Evolutionary conservation across 2,329 filamentous ascomycete species (phyloP), one percentile per base, ranked within the genome.

Genomic region (Cryphonectria parasitica): DNA sequence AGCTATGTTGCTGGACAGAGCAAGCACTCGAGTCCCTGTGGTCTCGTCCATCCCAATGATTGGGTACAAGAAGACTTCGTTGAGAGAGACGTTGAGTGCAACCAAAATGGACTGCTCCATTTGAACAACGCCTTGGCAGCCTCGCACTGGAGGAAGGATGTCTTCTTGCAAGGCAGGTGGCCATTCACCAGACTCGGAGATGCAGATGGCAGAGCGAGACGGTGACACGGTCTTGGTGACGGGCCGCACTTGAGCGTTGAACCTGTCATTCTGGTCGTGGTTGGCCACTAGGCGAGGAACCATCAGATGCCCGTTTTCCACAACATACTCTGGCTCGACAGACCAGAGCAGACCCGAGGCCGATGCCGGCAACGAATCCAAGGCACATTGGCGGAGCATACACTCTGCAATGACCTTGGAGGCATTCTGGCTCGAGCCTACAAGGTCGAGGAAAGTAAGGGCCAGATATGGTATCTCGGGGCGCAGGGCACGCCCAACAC

Each of bases 331-430:
- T 8, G 56, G 56, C 19, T 60, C 56, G 4, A 17, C 31, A 22
- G 56, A 60, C 56, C 56, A 60, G 56, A 60, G 56, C 56, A 60
- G n/a, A 19, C 45, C 45, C 45, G 56, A 34, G 1, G n/a, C 28
- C 6, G 56, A 34, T 34, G 25, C 10, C 11, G 25, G 25, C 56
- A 28, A 22, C 13, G 25, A 28, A 60, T 60, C 56, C 56, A 60
- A 22, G 56, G 56, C 56, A 31, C 25, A 60, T 17, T 31, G 56
- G 25, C 56, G 56, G 11, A 60, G 56, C 25, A 60, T 25, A 34
- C 31, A 34, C 31, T 60, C 56, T 31, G 56, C 56, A 1, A 60
- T 60, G 25, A 17, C 25, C 56, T 60, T 60, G 19, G 45, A 49
- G 45, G 45, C 45, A 11, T 49, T 49, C 6, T n/a, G 45, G 45